Conservation (phyloP, 495 filamentous ascomycete species). For the Haplographium delicatum region DNA sequence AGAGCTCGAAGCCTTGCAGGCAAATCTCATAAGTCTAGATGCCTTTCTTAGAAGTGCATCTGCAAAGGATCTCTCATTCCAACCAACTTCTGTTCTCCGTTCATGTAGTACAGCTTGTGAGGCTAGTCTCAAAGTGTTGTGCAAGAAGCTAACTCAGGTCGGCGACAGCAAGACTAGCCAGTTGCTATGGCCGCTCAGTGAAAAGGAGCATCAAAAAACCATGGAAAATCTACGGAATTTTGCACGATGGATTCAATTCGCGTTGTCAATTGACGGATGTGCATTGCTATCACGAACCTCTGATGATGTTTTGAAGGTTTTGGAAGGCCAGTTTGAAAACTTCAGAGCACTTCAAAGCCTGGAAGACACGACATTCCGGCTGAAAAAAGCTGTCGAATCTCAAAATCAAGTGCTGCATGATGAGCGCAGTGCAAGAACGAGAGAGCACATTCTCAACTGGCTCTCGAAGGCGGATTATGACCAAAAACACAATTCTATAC, state of each 20-base stretch:
- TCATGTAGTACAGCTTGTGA: neutral
- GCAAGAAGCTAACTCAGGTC: neutral
- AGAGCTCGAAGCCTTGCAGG: slow-evolving; percentile 1
- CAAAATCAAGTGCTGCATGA: neutral
- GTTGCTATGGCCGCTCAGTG: slow-evolving; percentile 1
- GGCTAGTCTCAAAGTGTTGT: neutral
- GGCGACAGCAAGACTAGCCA: neutral
- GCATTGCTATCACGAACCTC: slow-evolving; percentile 1
- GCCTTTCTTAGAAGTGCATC: neutral
- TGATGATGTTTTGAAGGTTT: neutral
- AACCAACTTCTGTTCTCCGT: slow-evolving; percentile 2
- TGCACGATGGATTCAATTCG: neutral
- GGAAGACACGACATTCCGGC: neutral
- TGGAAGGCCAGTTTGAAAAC: neutral
- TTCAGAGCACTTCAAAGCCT: neutral
- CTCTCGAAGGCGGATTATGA: neutral
- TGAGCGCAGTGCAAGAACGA: neutral
- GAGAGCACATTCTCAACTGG: neutral
- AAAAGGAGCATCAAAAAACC: neutral
- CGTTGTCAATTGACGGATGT: slow-evolving; percentile 1
- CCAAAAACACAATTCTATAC: neutral
- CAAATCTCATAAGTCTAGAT: slow-evolving; percentile 2
- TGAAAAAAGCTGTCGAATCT: neutral
- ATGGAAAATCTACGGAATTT: neutral
- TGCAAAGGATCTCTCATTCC: neutral